Conservation (phyloP, 257 asterid species). For the Nemophila menziesii region DNA sequence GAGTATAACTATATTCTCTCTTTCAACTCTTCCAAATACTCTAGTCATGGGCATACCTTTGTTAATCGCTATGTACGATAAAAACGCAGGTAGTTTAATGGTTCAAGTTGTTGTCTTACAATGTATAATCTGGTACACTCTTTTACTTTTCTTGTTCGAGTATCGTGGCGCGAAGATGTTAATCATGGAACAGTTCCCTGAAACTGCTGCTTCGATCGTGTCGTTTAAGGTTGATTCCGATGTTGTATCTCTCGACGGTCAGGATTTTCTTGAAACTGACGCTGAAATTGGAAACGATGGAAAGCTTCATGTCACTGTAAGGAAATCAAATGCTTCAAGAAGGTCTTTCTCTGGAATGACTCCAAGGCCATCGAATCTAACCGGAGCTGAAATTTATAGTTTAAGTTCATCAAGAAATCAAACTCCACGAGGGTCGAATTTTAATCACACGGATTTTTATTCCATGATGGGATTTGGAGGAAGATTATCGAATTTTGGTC, state of each 20-base stretch:
- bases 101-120: conserved; percentile 82
- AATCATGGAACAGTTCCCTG: conserved; percentile 79
- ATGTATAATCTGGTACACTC: conserved; percentile 87
- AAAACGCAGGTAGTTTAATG: conserved; percentile 57
- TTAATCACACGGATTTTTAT: conserved; percentile 39
- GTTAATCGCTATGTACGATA: conserved; percentile 75
- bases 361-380: conserved; percentile 42
- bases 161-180: conserved; percentile 79
- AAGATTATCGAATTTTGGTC: conserved; percentile 63
- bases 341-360: conserved; percentile 24
- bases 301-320: conserved; percentile 66
- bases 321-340: conserved; percentile 84
- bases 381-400: conserved; percentile 46
- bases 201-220: conserved; percentile 79
- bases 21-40: conserved; percentile 80
- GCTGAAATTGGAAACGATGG: conserved; percentile 84
- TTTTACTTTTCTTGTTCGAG: conserved; percentile 63
- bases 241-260: conserved; percentile 87
- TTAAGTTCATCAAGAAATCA: conserved; percentile 38
- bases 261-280: conserved; percentile 85
- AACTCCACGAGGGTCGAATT: conserved; percentile 43
- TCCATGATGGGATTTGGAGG: conserved; percentile 69
- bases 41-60: conserved; percentile 90
- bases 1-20: conserved; percentile 76
- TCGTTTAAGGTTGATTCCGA: conserved; percentile 88